These are phyloP conservation scores for Lichtheimia ornata DNA, from an alignment of 371 early-diverging fungal species.

Conservation along the genomic window DNA sequence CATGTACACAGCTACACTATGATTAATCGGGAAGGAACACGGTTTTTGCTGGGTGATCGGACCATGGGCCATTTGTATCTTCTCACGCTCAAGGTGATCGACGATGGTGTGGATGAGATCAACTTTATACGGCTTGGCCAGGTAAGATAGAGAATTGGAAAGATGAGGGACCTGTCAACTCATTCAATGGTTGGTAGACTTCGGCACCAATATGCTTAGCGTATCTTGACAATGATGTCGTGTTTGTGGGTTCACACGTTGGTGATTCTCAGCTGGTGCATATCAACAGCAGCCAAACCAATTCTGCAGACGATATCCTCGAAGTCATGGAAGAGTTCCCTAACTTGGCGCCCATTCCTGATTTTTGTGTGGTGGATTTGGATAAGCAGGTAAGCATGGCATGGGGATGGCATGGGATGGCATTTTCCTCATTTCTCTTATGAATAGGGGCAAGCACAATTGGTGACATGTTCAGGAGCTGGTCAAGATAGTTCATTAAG, in stretches of 20 bases:
- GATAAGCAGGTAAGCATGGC: constrained; percentile 62
- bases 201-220: constrained; percentile 72
- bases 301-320: constrained; percentile 19
- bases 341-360: constrained; percentile 85
- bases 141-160: too few relatives aligned
- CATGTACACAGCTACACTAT: constrained; percentile 44
- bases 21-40: constrained; percentile 53
- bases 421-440: background rate
- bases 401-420: background rate
- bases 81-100: constrained; percentile 22
- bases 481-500: constrained; percentile 78
- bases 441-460: constrained; percentile 60
- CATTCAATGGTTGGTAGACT: constrained; percentile 27
- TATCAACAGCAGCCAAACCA: constrained; percentile 24
- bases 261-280: constrained; percentile 85
- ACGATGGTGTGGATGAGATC: background rate
- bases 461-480: constrained; percentile 88
- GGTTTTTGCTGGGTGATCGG: constrained; percentile 77
- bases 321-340: constrained; percentile 62
- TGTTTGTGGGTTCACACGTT: constrained; percentile 83
- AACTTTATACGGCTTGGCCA: background rate
- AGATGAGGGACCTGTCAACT: background rate
- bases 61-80: constrained; percentile 68
- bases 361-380: constrained; percentile 84
- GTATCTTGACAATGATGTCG: constrained; percentile 75